Evolutionary conservation across 2,329 filamentous ascomycete species (phyloP).

Genomic region (Colletotrichum paranaense): DNA sequence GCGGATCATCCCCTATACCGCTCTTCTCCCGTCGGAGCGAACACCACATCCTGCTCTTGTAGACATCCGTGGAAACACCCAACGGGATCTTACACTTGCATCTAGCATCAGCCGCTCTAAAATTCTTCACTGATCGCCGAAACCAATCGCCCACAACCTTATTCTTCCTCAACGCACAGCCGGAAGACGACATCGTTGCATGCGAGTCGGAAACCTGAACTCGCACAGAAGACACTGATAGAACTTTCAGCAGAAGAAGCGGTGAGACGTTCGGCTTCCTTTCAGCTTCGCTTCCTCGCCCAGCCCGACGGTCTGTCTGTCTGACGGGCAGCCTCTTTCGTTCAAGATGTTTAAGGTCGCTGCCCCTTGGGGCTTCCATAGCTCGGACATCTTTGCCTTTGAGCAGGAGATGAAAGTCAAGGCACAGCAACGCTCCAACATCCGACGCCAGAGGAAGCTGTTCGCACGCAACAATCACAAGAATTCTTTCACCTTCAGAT

Average conservation of each 20-base stretch:
- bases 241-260: constrained; percentile 15
- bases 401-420: constrained; percentile 24
- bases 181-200: constrained; percentile 35
- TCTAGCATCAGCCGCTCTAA: constrained; percentile 12
- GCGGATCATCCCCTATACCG: constrained; percentile 27
- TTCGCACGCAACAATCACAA: constrained; percentile 19
- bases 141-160: not conserved
- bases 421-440: constrained; percentile 21
- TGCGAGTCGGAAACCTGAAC: constrained; percentile 11
- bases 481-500: constrained; percentile 14
- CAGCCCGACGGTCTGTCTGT: not conserved
- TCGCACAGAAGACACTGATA: constrained; percentile 13
- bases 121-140: constrained; percentile 30
- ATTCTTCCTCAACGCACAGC: constrained; percentile 16
- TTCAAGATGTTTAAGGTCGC: constrained; percentile 35
- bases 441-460: constrained; percentile 23
- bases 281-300: not conserved
- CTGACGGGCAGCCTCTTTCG: not conserved
- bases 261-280: constrained; percentile 4
- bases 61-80: constrained; percentile 21
- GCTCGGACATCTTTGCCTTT: constrained; percentile 33
- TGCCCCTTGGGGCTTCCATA: constrained; percentile 27
- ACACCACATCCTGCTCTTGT: not conserved
- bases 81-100: constrained; percentile 22
- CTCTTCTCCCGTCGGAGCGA: constrained; percentile 18